Evolutionary conservation across 2,329 filamentous ascomycete genomes (phyloP), one percentile per base, ranked within the genome.

Genomic region (Huntiella savannae): DNA sequence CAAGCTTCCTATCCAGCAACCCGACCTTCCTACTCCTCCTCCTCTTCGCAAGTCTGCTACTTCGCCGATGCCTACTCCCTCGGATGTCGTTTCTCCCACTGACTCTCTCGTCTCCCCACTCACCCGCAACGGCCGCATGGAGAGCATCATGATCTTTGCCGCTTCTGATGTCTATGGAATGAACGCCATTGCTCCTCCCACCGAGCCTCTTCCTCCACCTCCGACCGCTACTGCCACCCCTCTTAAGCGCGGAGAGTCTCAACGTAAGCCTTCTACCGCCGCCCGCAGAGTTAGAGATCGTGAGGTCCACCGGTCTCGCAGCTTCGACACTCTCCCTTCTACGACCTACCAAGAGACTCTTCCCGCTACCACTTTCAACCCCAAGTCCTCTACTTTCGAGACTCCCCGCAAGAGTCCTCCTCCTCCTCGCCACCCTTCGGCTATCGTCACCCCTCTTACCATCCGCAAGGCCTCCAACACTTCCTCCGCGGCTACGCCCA

Each of bases 71-170:
- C 5, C 33, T 33, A 17, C 17, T 13, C 56, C 28, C 51, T 50
- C n/a, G 52, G 50, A 46, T 48, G 60, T 54, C 32, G 12, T 40
- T 32, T 32, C 48, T 32, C 17, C 13, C 12, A 36, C 40, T 5
- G 17, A 32, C 16, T 33, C 33, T 12, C 8, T 40, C 5, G 15
- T 19, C 19, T 19, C 39, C n/a, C 37, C 43, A 5, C 32, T 51
- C 8, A 12, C 37, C 15, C 52, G 55, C 8, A 61, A 68, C 38
- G 55, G 59, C 10, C 67, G 67, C 16, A 66, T 75, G 34, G 73
- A 81, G 57, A 80, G 75, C 56, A 81, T 81, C 50, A 71, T 73
- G 16, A 69, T 82, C 53, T 82, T 81, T 52, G 76, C 75, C 16
- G 77, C 77, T 49, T 71, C 73, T 49, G 76, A 79, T 40, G 70